Conservation (phyloP, 768 basidiomycete species). For the Auricularia auricula-judae region DNA sequence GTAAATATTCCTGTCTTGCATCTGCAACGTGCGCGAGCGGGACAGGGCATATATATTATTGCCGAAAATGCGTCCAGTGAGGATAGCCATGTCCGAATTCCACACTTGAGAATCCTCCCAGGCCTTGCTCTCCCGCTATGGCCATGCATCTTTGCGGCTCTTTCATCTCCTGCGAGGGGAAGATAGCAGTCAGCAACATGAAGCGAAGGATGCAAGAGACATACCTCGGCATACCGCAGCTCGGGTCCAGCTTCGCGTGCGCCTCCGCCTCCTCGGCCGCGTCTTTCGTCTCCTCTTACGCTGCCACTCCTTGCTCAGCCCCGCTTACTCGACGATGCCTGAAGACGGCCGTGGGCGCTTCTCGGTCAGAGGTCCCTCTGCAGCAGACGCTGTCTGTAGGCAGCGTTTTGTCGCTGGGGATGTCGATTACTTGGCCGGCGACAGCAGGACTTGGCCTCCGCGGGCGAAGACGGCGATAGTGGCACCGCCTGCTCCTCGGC, state of each 20-base stretch:
- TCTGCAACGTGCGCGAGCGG: too few relatives aligned
- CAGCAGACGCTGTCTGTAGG: background rate
- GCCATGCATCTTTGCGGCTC: background rate
- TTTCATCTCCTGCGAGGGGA: background rate
- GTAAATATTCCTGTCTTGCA: too few relatives aligned
- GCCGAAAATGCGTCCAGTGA: too few relatives aligned
- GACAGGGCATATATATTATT: too few relatives aligned
- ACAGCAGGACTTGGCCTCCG: background rate
- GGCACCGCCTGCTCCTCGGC: background rate
- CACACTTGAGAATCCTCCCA: background rate
- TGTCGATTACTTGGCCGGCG: background rate
- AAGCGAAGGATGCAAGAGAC: too few relatives aligned
- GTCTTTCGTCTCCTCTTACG: background rate
- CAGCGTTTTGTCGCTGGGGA: background rate
- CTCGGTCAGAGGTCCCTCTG: background rate
- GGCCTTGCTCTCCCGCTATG: background rate
- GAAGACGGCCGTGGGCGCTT: background rate
- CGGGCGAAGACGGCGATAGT: background rate
- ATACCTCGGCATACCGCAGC: background rate
- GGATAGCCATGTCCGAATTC: too few relatives aligned
- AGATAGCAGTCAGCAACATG: too few relatives aligned
- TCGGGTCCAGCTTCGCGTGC: background rate
- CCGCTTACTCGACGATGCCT: background rate
- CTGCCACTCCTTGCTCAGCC: background rate
- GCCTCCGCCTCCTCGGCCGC: background rate